Conservation (phyloP, 352 stramenopile genomes). For the Pythium apleroticum region DNA sequence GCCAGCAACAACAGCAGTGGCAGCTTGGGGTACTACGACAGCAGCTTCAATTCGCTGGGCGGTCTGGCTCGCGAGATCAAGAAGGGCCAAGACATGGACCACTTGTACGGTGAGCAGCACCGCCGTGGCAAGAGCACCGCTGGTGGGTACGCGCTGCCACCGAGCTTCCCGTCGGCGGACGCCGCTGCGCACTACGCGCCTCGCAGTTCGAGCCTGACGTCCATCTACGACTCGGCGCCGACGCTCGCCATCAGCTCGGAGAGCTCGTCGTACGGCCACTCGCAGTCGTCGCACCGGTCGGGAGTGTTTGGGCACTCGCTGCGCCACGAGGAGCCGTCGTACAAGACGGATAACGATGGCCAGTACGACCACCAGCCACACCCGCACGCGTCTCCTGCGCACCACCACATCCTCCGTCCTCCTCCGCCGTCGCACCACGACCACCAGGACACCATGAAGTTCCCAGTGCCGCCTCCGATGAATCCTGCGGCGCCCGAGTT, state of each 20-base stretch:
- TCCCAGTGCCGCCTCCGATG: conserved; percentile 58
- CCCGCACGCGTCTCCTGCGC: conserved; percentile 21
- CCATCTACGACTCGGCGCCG: conserved; percentile 21
- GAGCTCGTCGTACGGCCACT: conserved; percentile 17
- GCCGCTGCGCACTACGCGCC: conserved; percentile 17
- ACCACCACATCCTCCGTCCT: conserved; percentile 59
- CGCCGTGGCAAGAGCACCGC: conserved; percentile 15
- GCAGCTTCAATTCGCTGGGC: conserved; percentile 20
- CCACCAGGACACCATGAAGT: conserved; percentile 47
- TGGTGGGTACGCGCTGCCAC: conserved; percentile 18
- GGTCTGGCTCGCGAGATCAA: conserved; percentile 24
- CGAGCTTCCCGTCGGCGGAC: conserved; percentile 24
- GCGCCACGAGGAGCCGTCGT: conserved; percentile 26
- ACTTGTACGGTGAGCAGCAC: conserved; percentile 22
- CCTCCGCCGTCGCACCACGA: conserved; percentile 34
- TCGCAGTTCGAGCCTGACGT: conserved; percentile 13
- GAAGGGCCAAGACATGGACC: conserved; percentile 20
- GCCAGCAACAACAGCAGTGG: conserved; percentile 5
- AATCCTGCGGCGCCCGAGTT: conserved; percentile 70
- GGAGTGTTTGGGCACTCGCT: conserved; percentile 20
- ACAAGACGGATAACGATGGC: conserved; percentile 21
- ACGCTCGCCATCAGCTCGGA: conserved; percentile 29
- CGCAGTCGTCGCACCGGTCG: conserved; percentile 6
- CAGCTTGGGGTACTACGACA: conserved; percentile 20
- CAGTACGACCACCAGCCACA: conserved; percentile 37